These are phyloP conservation scores for Mycena crocata DNA, from an alignment of 768 basidiomycete species.

Conservation along the genomic window DNA sequence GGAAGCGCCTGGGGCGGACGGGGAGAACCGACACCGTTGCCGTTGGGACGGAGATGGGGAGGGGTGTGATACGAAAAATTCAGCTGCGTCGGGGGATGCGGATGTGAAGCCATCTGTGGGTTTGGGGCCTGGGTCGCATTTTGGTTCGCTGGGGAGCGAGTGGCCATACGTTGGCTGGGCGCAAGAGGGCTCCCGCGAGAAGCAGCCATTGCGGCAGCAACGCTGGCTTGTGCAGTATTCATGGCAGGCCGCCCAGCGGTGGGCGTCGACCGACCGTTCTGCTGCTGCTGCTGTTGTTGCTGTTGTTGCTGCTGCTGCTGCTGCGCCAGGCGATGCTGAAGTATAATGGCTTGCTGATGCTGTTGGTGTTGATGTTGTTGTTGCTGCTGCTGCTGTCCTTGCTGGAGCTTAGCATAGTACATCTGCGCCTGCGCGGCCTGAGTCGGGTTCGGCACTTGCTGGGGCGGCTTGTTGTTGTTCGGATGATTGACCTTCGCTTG, in stretches of 20 bases:
- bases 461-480: neutral
- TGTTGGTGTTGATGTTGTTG: too few species aligned
- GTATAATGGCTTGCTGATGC: slow-evolving; percentile 18
- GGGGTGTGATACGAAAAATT: slow-evolving; percentile 26
- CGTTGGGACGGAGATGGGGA: slow-evolving; percentile 32
- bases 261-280: slow-evolving; percentile 37
- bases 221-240: slow-evolving; percentile 21
- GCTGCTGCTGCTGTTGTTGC: slow-evolving; percentile 31
- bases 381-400: neutral
- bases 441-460: slow-evolving; percentile 5
- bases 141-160: slow-evolving; percentile 23
- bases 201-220: slow-evolving; percentile 31
- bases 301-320: slow-evolving; percentile 23
- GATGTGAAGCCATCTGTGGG: slow-evolving; percentile 6
- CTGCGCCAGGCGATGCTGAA: slow-evolving; percentile 30
- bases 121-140: slow-evolving; percentile 1
- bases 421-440: slow-evolving; percentile 11
- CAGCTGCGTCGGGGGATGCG: slow-evolving; percentile 22
- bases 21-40: slow-evolving; percentile 14
- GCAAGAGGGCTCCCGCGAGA: slow-evolving; percentile 29
- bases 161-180: slow-evolving; percentile 18
- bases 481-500: slow-evolving; percentile 22
- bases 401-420: slow-evolving; percentile 29
- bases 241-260: slow-evolving; percentile 18
- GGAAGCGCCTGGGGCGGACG: slow-evolving; percentile 31